These are phyloP conservation scores for Sporothrix globosa DNA, from an alignment of 2,329 filamentous ascomycete genomes.

Conservation along the genomic window DNA sequence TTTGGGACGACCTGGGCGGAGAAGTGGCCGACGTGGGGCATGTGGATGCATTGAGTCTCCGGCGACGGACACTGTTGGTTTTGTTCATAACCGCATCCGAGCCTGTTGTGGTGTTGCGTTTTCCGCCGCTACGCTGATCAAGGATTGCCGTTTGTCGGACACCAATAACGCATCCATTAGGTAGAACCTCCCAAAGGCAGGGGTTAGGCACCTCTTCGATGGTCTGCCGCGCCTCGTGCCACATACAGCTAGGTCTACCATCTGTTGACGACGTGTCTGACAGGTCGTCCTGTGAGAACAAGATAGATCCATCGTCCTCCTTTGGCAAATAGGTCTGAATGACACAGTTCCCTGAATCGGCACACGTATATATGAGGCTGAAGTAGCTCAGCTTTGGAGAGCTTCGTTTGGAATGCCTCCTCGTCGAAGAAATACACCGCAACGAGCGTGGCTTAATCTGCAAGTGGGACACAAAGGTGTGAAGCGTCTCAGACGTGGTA, in stretches of 20 bases:
- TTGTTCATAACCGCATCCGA: slow-evolving; percentile 23
- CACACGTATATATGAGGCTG: slow-evolving; percentile 65
- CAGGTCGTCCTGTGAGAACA: slow-evolving; percentile 56
- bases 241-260: slow-evolving; percentile 53
- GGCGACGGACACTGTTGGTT: slow-evolving; percentile 33
- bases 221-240: slow-evolving; percentile 56
- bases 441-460: slow-evolving; percentile 63
- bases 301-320: slow-evolving; percentile 59
- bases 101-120: background rate
- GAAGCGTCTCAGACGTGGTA: slow-evolving; percentile 57
- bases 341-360: slow-evolving; percentile 63
- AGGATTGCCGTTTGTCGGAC: slow-evolving; percentile 51
- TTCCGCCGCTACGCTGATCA: background rate
- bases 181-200: slow-evolving; percentile 66
- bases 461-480: slow-evolving; percentile 61
- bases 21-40: background rate
- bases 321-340: slow-evolving; percentile 65
- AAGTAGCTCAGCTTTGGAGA: slow-evolving; percentile 62
- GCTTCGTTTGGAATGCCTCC: slow-evolving; percentile 56
- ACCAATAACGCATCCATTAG: slow-evolving; percentile 64
- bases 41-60: background rate
- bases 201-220: slow-evolving; percentile 62
- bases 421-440: slow-evolving; percentile 60
- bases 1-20: background rate
- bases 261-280: slow-evolving; percentile 40